phyloP scores from a whole-genome alignment of 176 grass and related monocot species.

The Rhipidocladum racemiflorum region DNA sequence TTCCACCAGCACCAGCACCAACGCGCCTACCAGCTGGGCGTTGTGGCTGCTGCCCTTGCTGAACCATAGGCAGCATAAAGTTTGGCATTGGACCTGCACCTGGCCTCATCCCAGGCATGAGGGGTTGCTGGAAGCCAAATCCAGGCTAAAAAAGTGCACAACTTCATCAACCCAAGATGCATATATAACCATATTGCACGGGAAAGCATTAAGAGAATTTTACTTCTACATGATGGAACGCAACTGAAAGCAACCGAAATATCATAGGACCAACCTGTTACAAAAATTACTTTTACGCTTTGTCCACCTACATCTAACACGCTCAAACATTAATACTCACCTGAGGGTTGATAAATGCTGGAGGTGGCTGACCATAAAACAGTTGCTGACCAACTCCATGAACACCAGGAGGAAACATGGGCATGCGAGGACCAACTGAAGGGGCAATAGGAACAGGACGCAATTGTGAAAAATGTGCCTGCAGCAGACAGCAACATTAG shows the following conservation, averaged over 20 bases:
- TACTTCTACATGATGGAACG: not conserved
- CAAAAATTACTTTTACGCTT: not conserved
- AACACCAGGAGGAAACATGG: conserved; percentile 74
- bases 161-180: not conserved
- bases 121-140: conserved; percentile 86
- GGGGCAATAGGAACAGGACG: conserved; percentile 65
- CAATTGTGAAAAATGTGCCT: conserved; percentile 86
- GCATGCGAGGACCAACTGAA: conserved; percentile 72
- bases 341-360: conserved; percentile 78
- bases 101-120: conserved; percentile 86
- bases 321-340: conserved; percentile 18
- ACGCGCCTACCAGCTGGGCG: conserved; percentile 57
- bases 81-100: conserved; percentile 53
- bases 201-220: not conserved
- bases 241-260: not conserved
- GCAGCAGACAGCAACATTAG: conserved; percentile 4
- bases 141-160: conserved; percentile 53
- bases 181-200: not conserved
- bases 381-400: conserved; percentile 81
- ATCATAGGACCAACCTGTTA: not conserved
- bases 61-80: conserved; percentile 82
- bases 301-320: not conserved
- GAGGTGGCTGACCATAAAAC: conserved; percentile 87
- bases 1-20: conserved; percentile 38
- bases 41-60: conserved; percentile 76